Base-by-base conservation (phyloP, 257 asterid species). In the Asclepias syriaca region DNA sequence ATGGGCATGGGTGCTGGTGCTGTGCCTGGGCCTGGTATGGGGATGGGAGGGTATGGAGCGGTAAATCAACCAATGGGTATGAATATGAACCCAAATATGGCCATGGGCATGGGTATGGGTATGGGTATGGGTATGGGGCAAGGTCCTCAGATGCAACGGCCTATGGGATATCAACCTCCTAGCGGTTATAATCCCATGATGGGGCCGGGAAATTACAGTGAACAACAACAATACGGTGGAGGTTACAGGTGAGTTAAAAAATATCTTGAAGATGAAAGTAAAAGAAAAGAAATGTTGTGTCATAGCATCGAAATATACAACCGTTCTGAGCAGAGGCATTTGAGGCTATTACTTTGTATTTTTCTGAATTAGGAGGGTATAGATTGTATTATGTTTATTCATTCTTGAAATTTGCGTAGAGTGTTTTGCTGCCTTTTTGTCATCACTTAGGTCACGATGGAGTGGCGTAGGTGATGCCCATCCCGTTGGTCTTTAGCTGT, bases 181-280 rank as follows among this genome's bases (percentile, higher is more conserved):
- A 89, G 89, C 72, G 93, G 89, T 34, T 87, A 89, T 79, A 91
- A 87, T 77, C 88, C 89, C 55, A 79, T 75, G 77, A 85, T 80
- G 87, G 96, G 98, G 45, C 40, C 80, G n/a, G 91, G 92, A 66
- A 85, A 81, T 68, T 90, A 86, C 29, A 85, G 85, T 58, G 97
- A 94, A 76, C 92, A 84, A 76, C 92, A 84, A 59, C 89, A 89
- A 40, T 85, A 89, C 64, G 89, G 92, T 65, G 95, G 93, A 70
- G 97, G 99, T 80, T 89, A 86, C 63, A 77, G 87, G 83, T 89
- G 85, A 88, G 68, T 29, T 5, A 71, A 65, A 65, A 55, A 57
- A 49, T 56, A 12, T 8, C 45, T 43, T 72, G 68, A 64, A 74
- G 56, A 71, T 48, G 48, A 67, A 49, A 7, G 40, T 56, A 24